A percentile compares a stretch with the other conserved stretches of the same genome.
Conservation (phyloP, 371 early-diverging fungal genomes). For the Dipsacomyces acuminosporus region DNA sequence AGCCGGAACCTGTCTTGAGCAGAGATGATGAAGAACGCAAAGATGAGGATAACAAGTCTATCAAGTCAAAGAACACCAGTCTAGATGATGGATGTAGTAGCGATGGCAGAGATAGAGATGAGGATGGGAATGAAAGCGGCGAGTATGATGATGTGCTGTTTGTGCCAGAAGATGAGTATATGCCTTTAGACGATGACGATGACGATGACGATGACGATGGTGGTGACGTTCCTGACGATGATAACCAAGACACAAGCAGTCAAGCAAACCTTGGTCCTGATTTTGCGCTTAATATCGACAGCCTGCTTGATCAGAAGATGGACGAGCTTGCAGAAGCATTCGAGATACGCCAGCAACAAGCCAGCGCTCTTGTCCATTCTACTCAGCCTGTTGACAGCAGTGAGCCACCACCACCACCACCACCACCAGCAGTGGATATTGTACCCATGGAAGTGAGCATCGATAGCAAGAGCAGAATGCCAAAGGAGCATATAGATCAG, state of each 20-base stretch:
- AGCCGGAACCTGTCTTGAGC: too few relatives aligned
- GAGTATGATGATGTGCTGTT: constrained; percentile 10
- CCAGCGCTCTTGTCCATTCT: too few relatives aligned
- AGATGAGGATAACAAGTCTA: too few relatives aligned
- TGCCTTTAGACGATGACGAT: constrained; percentile 14
- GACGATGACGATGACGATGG: neutral
- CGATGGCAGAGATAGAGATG: too few relatives aligned
- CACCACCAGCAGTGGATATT: neutral
- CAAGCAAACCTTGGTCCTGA: neutral
- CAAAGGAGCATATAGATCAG: constrained; percentile 24
- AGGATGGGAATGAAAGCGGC: too few relatives aligned
- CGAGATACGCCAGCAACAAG: too few relatives aligned
- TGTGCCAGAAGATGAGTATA: constrained; percentile 27
- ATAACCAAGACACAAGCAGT: constrained; percentile 9
- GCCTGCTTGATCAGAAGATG: constrained; percentile 9
- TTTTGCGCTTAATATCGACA: neutral
- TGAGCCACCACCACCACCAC: neutral
- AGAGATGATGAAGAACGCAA: too few relatives aligned
- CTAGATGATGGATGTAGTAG: too few relatives aligned
- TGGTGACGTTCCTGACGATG: neutral
- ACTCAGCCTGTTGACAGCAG: too few relatives aligned
- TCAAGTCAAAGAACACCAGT: too few relatives aligned
- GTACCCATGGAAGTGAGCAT: constrained; percentile 17
- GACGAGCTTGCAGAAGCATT: neutral
- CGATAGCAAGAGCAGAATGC: constrained; percentile 8